Conservation (phyloP, 148 eudicot species). For the Chenopodium quinoa region DNA sequence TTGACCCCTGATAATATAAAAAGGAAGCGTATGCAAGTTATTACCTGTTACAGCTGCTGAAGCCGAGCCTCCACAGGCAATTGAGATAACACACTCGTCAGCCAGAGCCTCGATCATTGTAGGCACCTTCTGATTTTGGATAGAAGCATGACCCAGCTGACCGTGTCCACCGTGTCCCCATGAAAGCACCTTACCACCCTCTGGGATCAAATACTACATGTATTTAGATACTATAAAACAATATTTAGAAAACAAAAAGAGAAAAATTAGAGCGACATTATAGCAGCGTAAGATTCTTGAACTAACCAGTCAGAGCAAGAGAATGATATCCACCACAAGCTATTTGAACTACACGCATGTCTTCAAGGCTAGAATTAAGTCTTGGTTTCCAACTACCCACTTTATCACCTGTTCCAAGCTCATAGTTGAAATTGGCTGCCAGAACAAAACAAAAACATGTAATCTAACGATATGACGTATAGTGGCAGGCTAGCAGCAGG, state of each 20-base stretch:
- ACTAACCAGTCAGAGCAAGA: constrained; percentile 83
- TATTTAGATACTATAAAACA: background rate
- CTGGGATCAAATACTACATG: constrained; percentile 32
- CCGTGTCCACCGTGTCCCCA: constrained; percentile 99
- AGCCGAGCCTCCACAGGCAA: constrained; percentile 91
- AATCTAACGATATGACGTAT: background rate
- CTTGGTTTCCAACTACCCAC: constrained; percentile 90
- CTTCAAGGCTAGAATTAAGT: constrained; percentile 57
- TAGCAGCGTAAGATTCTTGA: constrained; percentile 5
- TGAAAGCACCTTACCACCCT: constrained; percentile 75
- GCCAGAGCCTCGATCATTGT: constrained; percentile 63
- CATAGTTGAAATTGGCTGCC: constrained; percentile 89
- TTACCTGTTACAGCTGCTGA: constrained; percentile 93
- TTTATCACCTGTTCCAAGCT: constrained; percentile 93
- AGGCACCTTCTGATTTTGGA: constrained; percentile 69
- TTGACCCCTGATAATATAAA: background rate
- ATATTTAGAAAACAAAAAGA: background rate
- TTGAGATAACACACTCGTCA: constrained; percentile 55
- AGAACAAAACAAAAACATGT: constrained; percentile 1
- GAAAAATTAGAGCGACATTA: background rate
- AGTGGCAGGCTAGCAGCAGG: background rate
- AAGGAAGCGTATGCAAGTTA: background rate
- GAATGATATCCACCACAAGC: constrained; percentile 96
- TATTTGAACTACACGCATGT: constrained; percentile 62
- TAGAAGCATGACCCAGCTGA: constrained; percentile 83